phyloP scores from a whole-genome alignment of 2,329 filamentous ascomycete species.

The Pyrenophora seminiperda region DNA sequence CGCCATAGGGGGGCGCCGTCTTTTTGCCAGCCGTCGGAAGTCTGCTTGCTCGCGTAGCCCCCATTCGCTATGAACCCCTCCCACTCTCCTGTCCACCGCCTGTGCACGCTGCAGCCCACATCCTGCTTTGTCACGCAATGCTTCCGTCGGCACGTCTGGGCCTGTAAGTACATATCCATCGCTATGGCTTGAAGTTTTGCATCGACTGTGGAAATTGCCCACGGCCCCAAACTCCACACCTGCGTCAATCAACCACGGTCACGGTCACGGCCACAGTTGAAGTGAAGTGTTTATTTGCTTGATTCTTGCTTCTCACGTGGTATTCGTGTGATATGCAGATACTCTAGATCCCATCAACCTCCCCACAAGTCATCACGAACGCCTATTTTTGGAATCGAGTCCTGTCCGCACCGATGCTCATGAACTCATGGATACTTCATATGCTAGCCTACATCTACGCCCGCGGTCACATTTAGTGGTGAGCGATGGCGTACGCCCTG shows the following conservation, averaged over 20 bases:
- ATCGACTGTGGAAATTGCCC: too few species aligned
- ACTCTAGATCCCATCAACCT: constrained; percentile 35
- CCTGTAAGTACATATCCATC: too few species aligned
- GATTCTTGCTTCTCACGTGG: constrained; percentile 27
- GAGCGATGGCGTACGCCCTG: constrained; percentile 69
- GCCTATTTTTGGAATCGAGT: constrained; percentile 41
- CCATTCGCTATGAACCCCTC: neutral
- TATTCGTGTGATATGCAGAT: constrained; percentile 44
- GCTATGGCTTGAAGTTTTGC: too few species aligned
- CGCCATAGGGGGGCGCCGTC: neutral
- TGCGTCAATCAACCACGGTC: neutral
- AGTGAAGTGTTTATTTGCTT: constrained; percentile 29
- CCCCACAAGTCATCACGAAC: constrained; percentile 42
- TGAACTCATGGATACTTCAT: constrained; percentile 37
- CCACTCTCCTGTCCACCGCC: too few species aligned
- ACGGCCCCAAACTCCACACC: neutral
- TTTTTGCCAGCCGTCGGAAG: neutral
- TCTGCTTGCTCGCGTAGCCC: neutral
- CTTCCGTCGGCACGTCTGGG: too few species aligned
- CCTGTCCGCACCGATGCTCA: constrained; percentile 29
- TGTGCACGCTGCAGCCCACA: too few species aligned
- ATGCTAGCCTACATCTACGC: constrained; percentile 29
- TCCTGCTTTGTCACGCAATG: too few species aligned
- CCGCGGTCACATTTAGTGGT: constrained; percentile 49
- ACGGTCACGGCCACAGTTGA: neutral